Evolutionary conservation across 148 eudicot species (phyloP), one percentile per base, ranked within the genome.

Genomic region (Pharnaceum exiguum): DNA sequence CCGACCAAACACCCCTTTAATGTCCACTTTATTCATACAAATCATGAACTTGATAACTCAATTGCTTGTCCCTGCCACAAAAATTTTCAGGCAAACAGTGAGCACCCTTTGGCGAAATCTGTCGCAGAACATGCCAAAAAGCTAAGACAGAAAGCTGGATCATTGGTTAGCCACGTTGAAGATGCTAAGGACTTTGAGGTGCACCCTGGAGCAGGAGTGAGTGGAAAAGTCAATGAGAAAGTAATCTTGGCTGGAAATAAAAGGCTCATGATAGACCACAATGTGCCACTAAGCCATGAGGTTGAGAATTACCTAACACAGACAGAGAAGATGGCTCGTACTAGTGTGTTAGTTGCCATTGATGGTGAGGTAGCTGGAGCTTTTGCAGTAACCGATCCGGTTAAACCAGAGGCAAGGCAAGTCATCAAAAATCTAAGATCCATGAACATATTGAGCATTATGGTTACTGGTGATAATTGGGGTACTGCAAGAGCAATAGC

Each of bases 381-480:
- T 68, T 88, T 88, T 78, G 78, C 95, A 62, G 94, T 86, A 10
- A 93, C 96, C 51, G 98, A 93, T 65, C 98, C 98, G 13, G 86
- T 88, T 65, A 93, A 93, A 68, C 95, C 90, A 17, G 98, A 93
- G 73, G 96, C 98, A 61, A 74, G 74, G 40, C 82, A 55, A 35
- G 95, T 88, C 51, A 46, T 93, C 33, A 76, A 82, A 29, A 81
- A 60, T 58, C 96, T 93, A 26, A 67, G 66, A 38, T 75, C 90
- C 18, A 88, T 93, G 96, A 65, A 46, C 64, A 83, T 93, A 70
- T 47, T 79, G 10, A 83, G 96, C 79, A 85, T 93, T 73, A 88
- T 93, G 94, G 86, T 93, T 46, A 93, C 96, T 29, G 98, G 98
- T 64, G 98, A 93, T 76, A 93, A 93, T 63, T 85, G 89, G 95